Percentiles rank a stretch among this genome's conserved stretches.
phyloP scores from a whole-genome alignment of 1,284 basidiomycete species.

The Trichosporon sp. region DNA sequence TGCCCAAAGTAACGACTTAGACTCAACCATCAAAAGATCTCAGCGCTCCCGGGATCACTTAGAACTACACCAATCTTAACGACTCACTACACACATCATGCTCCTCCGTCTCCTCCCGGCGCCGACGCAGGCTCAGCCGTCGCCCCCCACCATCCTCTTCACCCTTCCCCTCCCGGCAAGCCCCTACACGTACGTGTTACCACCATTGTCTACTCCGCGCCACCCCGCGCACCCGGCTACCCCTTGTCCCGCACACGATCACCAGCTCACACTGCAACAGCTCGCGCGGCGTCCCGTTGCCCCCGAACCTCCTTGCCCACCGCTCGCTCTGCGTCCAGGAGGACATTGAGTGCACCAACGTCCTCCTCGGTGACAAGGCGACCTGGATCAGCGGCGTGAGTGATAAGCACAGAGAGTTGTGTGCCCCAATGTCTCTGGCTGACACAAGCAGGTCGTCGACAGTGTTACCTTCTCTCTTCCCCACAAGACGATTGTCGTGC shows the following conservation, averaged over 20 bases:
- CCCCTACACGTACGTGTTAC: constrained; percentile 56
- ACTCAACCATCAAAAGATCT: not conserved
- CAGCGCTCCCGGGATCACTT: not conserved
- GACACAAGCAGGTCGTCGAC: constrained; percentile 44
- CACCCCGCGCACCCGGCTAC: not conserved
- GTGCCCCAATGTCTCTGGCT: not conserved
- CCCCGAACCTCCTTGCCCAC: constrained; percentile 55
- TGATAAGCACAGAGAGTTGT: constrained; percentile 14
- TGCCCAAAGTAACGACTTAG: not conserved
- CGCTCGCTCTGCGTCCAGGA: constrained; percentile 52
- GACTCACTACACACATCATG: constrained; percentile 58
- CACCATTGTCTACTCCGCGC: not conserved
- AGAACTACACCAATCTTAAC: not conserved
- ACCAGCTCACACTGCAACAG: constrained; percentile 27
- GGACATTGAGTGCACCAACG: constrained; percentile 54
- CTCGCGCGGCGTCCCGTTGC: constrained; percentile 51
- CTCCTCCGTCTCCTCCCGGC: constrained; percentile 67
- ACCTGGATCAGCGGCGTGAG: constrained; percentile 55
- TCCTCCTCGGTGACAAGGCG: constrained; percentile 56
- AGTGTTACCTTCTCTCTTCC: constrained; percentile 56
- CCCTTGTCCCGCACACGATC: not conserved
- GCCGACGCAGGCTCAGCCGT: constrained; percentile 60
- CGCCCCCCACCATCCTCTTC: constrained; percentile 71
- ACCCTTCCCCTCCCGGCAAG: constrained; percentile 65
- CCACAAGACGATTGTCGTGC: constrained; percentile 43